phyloP scores from a whole-genome alignment of 108 stramenopile genomes.

The Mayamaea pseudoterrestris region DNA sequence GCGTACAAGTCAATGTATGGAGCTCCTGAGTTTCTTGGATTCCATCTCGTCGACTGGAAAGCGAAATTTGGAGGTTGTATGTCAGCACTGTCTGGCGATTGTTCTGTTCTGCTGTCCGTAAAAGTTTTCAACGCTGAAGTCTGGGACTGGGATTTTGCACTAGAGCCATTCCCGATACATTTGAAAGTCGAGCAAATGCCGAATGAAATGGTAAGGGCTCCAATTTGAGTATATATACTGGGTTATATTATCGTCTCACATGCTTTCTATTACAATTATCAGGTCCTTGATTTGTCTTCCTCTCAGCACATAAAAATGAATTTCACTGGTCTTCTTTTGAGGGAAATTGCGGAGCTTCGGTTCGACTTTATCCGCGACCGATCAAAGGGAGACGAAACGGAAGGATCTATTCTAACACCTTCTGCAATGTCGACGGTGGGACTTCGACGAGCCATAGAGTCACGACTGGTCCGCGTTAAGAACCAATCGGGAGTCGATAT shows the following conservation, averaged over 20 bases:
- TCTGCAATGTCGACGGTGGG: constrained; percentile 37
- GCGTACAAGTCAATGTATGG: constrained; percentile 34
- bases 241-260: neutral
- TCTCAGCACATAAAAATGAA: constrained; percentile 30
- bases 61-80: constrained; percentile 40
- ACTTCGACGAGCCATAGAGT: constrained; percentile 32
- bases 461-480: constrained; percentile 14
- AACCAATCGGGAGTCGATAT: constrained; percentile 36
- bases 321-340: constrained; percentile 38
- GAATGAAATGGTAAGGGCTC: constrained; percentile 35
- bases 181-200: constrained; percentile 55
- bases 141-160: constrained; percentile 48
- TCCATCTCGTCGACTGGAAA: constrained; percentile 37
- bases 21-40: constrained; percentile 48
- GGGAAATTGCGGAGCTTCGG: constrained; percentile 39
- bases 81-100: constrained; percentile 52
- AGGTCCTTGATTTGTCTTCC: constrained; percentile 17
- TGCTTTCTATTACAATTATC: neutral
- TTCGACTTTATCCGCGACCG: constrained; percentile 12
- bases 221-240: neutral
- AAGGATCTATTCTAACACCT: constrained; percentile 12
- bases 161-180: constrained; percentile 33
- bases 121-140: constrained; percentile 46
- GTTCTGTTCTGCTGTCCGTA: constrained; percentile 17
- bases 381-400: neutral